These are phyloP conservation scores for Penicillium expansum DNA, from an alignment of 2,329 filamentous ascomycete species.

Conservation along the genomic window DNA sequence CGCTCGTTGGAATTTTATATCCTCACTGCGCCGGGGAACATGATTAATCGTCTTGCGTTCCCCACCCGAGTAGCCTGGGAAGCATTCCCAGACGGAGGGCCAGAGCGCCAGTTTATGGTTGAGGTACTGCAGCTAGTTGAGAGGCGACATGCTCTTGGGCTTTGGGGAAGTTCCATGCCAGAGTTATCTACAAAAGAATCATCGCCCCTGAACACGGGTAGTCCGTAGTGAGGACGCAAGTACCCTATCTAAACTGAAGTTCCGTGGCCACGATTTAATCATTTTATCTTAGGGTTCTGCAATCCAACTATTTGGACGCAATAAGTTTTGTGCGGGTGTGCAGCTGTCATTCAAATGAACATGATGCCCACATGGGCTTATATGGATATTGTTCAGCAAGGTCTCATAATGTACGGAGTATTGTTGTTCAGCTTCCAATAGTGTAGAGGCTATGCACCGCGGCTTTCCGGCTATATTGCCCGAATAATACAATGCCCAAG, in stretches of 20 bases:
- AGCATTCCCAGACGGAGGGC: conserved; percentile 32
- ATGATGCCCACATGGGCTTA: background rate
- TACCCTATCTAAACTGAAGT: background rate
- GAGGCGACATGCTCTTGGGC: conserved; percentile 33
- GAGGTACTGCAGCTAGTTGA: conserved; percentile 37
- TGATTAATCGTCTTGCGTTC: conserved; percentile 42
- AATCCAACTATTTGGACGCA: background rate
- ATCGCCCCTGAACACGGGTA: conserved; percentile 21
- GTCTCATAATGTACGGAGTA: background rate
- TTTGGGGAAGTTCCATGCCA: conserved; percentile 39
- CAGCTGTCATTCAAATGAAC: background rate
- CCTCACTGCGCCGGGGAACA: conserved; percentile 35
- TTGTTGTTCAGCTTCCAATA: too few species aligned
- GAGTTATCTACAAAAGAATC: conserved; percentile 32
- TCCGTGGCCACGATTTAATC: background rate
- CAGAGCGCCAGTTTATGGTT: conserved; percentile 33
- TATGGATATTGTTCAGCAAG: background rate
- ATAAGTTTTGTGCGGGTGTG: background rate
- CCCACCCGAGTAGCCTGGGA: conserved; percentile 40
- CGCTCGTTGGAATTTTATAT: conserved; percentile 39
- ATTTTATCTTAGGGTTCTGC: too few species aligned
- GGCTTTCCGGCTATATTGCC: background rate
- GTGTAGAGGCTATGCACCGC: background rate
- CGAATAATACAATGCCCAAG: background rate
- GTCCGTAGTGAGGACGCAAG: background rate